Percentiles rank a stretch among this genome's conserved stretches.
These are phyloP conservation scores for Fusarium pseudonygamai DNA, from an alignment of 2,329 filamentous ascomycete genomes.

Conservation along the genomic window DNA sequence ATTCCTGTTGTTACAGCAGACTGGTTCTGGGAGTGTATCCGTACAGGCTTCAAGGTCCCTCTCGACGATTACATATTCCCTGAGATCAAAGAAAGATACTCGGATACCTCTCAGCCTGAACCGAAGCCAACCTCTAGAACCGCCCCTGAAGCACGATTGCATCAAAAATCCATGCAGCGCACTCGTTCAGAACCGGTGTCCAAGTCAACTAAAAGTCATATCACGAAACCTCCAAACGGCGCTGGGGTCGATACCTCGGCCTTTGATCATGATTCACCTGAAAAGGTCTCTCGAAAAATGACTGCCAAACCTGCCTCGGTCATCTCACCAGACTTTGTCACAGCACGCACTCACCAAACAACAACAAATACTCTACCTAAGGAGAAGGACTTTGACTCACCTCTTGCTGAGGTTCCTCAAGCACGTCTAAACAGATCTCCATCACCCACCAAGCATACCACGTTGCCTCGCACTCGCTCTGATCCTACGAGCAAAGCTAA, in stretches of 20 bases:
- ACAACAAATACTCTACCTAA: slow-evolving; percentile 40
- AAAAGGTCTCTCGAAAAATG: slow-evolving; percentile 22
- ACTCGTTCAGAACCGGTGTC: slow-evolving; percentile 33
- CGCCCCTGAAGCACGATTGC: background rate
- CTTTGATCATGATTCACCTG: slow-evolving; percentile 48
- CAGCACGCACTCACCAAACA: slow-evolving; percentile 52
- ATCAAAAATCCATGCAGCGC: slow-evolving; percentile 31
- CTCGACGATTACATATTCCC: slow-evolving; percentile 59
- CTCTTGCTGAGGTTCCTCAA: slow-evolving; percentile 54
- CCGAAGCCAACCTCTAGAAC: slow-evolving; percentile 12
- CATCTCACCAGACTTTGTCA: slow-evolving; percentile 53
- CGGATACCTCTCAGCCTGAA: slow-evolving; percentile 1
- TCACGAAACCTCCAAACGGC: slow-evolving; percentile 30
- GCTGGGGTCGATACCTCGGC: slow-evolving; percentile 52
- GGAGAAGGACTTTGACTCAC: slow-evolving; percentile 42
- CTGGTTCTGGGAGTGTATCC: slow-evolving; percentile 88
- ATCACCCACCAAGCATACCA: slow-evolving; percentile 43
- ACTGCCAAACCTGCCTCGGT: slow-evolving; percentile 21
- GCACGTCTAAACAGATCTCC: slow-evolving; percentile 55
- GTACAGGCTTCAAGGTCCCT: slow-evolving; percentile 60
- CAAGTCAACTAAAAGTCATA: slow-evolving; percentile 9
- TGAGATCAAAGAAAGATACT: slow-evolving; percentile 52
- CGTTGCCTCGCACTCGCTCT: slow-evolving; percentile 49
- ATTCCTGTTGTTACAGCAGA: slow-evolving; percentile 83
- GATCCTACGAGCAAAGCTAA: slow-evolving; percentile 45